Conservation (phyloP, 2,329 filamentous ascomycete species). For the Exophiala sp. region DNA sequence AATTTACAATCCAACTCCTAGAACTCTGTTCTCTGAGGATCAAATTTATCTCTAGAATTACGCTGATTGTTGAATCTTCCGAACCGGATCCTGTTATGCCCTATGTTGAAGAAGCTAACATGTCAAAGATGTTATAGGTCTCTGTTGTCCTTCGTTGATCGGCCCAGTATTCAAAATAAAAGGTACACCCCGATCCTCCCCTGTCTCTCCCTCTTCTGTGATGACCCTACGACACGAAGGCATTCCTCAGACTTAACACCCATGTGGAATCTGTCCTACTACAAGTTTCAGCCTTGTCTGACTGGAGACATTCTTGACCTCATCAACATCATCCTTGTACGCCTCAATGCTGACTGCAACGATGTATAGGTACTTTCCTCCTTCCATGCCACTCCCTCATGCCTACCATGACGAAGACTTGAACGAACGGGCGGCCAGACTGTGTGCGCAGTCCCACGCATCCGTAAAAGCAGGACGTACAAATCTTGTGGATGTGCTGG, state of each 20-base stretch:
- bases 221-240: conserved; percentile 60
- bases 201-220: conserved; percentile 41
- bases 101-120: conserved; percentile 4
- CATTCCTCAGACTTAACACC: conserved; percentile 63
- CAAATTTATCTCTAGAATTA: conserved; percentile 51
- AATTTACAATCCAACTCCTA: conserved; percentile 57
- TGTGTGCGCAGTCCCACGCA: conserved; percentile 47
- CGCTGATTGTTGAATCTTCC: conserved; percentile 38
- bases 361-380: conserved; percentile 23
- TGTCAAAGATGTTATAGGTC: conserved; percentile 4
- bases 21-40: conserved; percentile 44
- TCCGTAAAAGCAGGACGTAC: conserved; percentile 54
- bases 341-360: conserved; percentile 14
- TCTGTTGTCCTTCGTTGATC: neutral
- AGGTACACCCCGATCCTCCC: conserved; percentile 38
- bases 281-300: conserved; percentile 68
- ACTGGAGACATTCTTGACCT: conserved; percentile 32
- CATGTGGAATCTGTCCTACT: conserved; percentile 57
- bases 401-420: conserved; percentile 53
- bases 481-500: conserved; percentile 55
- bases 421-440: conserved; percentile 67
- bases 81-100: neutral
- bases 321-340: conserved; percentile 1
- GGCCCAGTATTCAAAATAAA: conserved; percentile 29
- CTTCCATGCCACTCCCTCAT: conserved; percentile 22